phyloP scores from a whole-genome alignment of 2,329 filamentous ascomycete species.

The Ciborinia camelliae region DNA sequence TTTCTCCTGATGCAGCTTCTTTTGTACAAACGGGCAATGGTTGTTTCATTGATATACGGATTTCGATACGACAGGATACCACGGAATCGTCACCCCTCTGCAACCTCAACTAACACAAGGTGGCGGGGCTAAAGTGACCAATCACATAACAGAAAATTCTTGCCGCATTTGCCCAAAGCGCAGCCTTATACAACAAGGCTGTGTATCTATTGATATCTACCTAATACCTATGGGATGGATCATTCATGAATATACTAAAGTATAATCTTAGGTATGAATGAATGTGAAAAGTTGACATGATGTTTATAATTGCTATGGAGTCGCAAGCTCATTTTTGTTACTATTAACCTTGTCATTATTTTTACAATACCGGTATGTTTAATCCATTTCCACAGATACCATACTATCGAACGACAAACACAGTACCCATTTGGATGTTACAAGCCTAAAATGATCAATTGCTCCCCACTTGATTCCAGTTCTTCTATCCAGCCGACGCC shows the following conservation, averaged over 20 bases:
- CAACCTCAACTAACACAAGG: background rate
- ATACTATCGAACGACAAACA: background rate
- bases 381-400: too few relatives aligned
- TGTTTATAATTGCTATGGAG: too few relatives aligned
- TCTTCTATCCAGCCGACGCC: slow-evolving; percentile 51
- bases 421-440: slow-evolving; percentile 23
- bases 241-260: too few relatives aligned
- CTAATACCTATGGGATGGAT: too few relatives aligned
- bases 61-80: slow-evolving; percentile 3
- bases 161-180: background rate
- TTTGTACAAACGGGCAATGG: background rate
- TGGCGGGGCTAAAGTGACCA: background rate
- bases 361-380: too few relatives aligned
- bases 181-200: slow-evolving; percentile 1
- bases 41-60: background rate
- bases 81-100: slow-evolving; percentile 18
- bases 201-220: background rate
- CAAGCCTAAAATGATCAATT: slow-evolving; percentile 51
- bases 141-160: background rate
- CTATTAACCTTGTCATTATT: too few relatives aligned
- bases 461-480: slow-evolving; percentile 44
- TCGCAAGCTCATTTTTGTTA: too few relatives aligned
- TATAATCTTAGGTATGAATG: too few relatives aligned
- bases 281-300: too few relatives aligned
- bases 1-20: background rate